A percentile compares a stretch with the other conserved stretches of the same genome.
Evolutionary conservation across 2,329 filamentous ascomycete species (phyloP).

Genomic region (Colletotrichum camelliae): DNA sequence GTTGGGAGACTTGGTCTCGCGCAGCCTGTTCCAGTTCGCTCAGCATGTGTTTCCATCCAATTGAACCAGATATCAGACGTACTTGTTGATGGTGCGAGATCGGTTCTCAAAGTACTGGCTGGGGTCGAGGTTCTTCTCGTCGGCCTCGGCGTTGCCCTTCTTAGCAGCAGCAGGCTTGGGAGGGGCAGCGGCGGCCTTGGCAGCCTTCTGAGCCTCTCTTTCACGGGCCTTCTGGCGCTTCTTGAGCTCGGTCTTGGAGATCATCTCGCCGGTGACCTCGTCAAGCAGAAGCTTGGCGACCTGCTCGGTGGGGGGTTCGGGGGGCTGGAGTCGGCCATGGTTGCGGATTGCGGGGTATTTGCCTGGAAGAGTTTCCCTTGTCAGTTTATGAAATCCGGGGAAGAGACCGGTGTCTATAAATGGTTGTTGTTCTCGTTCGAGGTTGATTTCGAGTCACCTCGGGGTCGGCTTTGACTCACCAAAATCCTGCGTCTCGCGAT

Average conservation of each 20-base stretch:
- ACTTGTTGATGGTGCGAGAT: conserved; percentile 77
- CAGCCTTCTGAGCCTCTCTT: conserved; percentile 85
- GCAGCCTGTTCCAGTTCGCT: conserved; percentile 46
- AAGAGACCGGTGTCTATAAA: not conserved
- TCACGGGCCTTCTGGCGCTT: conserved; percentile 91
- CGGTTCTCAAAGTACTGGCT: conserved; percentile 94
- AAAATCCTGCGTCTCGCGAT: conserved; percentile 11
- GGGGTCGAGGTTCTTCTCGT: conserved; percentile 61
- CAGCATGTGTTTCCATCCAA: conserved; percentile 68
- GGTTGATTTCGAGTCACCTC: not conserved
- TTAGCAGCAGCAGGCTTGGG: conserved; percentile 66
- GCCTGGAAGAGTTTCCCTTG: not conserved
- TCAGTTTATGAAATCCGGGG: not conserved
- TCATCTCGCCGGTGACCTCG: conserved; percentile 87
- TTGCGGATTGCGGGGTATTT: conserved; percentile 8
- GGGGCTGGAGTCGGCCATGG: conserved; percentile 34
- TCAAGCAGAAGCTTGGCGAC: conserved; percentile 83
- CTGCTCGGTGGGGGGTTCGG: conserved; percentile 51
- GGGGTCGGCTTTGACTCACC: conserved; percentile 1
- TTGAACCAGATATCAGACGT: not conserved
- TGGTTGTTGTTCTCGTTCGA: not conserved
- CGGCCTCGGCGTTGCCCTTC: conserved; percentile 76
- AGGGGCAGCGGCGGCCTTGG: conserved; percentile 76
- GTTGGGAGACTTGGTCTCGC: conserved; percentile 75
- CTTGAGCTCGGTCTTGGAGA: conserved; percentile 91